Evolutionary conservation across 208 protist genomes (phyloP).

Genomic region (Acanthamoeba triangularis): DNA sequence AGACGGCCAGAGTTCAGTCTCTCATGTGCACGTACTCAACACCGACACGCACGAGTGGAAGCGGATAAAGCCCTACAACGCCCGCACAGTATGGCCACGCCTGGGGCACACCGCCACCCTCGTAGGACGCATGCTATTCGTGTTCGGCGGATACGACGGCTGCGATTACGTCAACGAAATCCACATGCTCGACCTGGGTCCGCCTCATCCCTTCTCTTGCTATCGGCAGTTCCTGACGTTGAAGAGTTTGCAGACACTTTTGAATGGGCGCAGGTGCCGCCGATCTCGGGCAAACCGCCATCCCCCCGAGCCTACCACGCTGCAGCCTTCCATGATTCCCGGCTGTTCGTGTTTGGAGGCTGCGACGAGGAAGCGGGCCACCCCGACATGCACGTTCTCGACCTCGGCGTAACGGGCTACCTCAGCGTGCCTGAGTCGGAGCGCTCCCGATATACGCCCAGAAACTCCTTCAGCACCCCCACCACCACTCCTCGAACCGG

Average conservation of each 20-base stretch:
- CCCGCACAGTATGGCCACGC: not conserved
- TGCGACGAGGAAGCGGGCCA: not conserved
- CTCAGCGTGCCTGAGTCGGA: not conserved
- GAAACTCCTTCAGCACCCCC: not conserved
- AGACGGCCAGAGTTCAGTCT: not conserved
- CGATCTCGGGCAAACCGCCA: not conserved
- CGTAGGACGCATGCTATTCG: not conserved
- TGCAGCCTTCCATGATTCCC: not conserved
- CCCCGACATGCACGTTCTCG: slow-evolving; percentile 10
- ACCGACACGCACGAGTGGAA: slow-evolving; percentile 1
- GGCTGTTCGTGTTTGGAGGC: not conserved
- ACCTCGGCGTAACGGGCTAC: not conserved
- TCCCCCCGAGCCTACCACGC: not conserved
- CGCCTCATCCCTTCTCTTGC: not conserved
- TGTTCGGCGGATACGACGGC: slow-evolving; percentile 42
- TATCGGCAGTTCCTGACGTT: not conserved
- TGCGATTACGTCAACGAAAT: slow-evolving; percentile 38
- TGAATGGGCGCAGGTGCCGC: not conserved
- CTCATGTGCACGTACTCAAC: not conserved
- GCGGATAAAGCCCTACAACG: not conserved
- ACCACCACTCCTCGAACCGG: not conserved
- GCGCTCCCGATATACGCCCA: not conserved
- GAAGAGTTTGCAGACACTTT: not conserved
- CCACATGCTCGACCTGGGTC: not conserved
- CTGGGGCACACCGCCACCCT: not conserved